Base-by-base conservation (phyloP, 2,329 filamentous ascomycete genomes). In the Podosphaera fusca region DNA sequence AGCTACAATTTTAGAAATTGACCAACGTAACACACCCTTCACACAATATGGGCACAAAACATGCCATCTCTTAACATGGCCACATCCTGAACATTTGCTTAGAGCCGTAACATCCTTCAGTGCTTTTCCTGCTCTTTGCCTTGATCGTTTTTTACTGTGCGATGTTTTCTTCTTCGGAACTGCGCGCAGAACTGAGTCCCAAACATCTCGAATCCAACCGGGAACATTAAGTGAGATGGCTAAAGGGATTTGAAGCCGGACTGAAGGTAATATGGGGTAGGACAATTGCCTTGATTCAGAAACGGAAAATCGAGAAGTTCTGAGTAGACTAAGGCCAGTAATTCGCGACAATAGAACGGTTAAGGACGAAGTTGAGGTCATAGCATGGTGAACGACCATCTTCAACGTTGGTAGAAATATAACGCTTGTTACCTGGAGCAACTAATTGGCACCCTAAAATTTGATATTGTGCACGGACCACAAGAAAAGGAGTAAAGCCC, bases 161-260 rank as follows among this genome's bases (percentile, higher is more conserved):
- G 90, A 95, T 38, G 88, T 94, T 79, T 96, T 98, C 74, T 95
- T 96, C 78, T 98, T 98, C 4, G 92, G 92, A 14, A 96, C 92
- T 1, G 92, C 92, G 62, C 82, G 82, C 63, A 98, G 75, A 51
- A 98, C 79, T 4, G 86, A 88, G 63, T 95, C 90, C 90, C 90
- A 96, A 65, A 98, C 81, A 61, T 85, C 85, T 57, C 79, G 81
- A 30, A 95, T 71, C n/a, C 88, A 67, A 4, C 77, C 77, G 4
- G 85, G 82, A 55, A 89, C 73, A 55, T 73, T 79, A 62, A 80
- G 69, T 31, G 71, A 75, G 61, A 86, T 73, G 45, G 73, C 70
- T 10, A 77, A 73, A 31, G 84, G 80, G 45, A 84, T 69, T 5
- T 79, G 72, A 59, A 82, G 72, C 14, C 77, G 72, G 36, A 80